Percentiles rank a stretch among this genome's conserved stretches.
Conservation (phyloP, 192 early-diverging fungal genomes). For the Geosiphon pyriformis region DNA sequence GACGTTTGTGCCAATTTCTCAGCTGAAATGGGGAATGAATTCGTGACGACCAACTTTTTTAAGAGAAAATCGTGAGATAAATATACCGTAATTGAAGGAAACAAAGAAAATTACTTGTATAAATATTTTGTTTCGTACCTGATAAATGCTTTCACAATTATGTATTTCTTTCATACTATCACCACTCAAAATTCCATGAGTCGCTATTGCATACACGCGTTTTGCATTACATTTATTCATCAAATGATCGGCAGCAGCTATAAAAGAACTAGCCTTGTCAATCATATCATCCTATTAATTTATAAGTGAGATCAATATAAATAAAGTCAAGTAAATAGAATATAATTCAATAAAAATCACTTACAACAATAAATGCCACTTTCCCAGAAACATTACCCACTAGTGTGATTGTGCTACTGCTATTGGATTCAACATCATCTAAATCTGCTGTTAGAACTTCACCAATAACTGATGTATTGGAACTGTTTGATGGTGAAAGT, state of each 20-base stretch:
- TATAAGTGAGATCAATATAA: neutral
- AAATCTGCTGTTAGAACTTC: slow-evolving; percentile 31
- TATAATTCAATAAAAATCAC: slow-evolving; percentile 2
- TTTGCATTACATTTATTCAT: slow-evolving; percentile 73
- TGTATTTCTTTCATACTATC: slow-evolving; percentile 83
- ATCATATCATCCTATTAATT: slow-evolving; percentile 82
- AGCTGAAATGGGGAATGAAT: slow-evolving; percentile 74
- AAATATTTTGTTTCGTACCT: slow-evolving; percentile 35
- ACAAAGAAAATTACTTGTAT: neutral
- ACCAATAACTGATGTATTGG: neutral
- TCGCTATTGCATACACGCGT: slow-evolving; percentile 85
- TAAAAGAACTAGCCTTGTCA: slow-evolving; percentile 83
- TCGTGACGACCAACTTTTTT: slow-evolving; percentile 71
- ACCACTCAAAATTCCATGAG: slow-evolving; percentile 91
- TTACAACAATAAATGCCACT: slow-evolving; percentile 78
- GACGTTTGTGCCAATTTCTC: slow-evolving; percentile 63
- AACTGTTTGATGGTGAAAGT: neutral
- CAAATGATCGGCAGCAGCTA: slow-evolving; percentile 87
- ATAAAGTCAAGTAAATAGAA: neutral
- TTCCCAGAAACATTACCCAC: slow-evolving; percentile 89
- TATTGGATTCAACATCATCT: slow-evolving; percentile 44
- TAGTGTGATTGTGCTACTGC: slow-evolving; percentile 64
- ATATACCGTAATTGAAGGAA: neutral
- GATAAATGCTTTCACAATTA: slow-evolving; percentile 68
- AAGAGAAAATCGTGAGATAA: neutral